A percentile compares a stretch with the other conserved stretches of the same genome.
These are phyloP conservation scores for Camelina hispida DNA, from an alignment of 345 rosid species.

Conservation along the genomic window DNA sequence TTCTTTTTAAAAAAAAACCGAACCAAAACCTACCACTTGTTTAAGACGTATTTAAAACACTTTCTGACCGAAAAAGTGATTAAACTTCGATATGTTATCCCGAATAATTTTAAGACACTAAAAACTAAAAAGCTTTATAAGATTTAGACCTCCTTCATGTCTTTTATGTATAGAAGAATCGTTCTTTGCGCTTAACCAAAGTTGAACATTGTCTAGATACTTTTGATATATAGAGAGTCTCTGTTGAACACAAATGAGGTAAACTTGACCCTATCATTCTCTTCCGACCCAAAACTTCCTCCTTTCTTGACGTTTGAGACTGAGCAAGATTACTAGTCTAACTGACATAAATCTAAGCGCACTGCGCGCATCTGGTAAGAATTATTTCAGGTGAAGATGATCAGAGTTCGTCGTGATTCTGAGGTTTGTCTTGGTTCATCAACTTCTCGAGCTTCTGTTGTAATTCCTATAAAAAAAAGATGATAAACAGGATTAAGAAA, in stretches of 20 bases:
- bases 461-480: slow-evolving; percentile 58
- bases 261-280: slow-evolving; percentile 25
- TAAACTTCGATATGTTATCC: neutral
- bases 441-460: slow-evolving; percentile 67
- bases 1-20: neutral
- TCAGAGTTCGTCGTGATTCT: slow-evolving; percentile 77
- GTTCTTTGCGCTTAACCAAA: slow-evolving; percentile 27
- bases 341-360: slow-evolving; percentile 26
- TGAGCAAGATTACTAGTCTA: slow-evolving; percentile 35
- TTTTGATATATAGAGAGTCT: slow-evolving; percentile 26
- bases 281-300: slow-evolving; percentile 40
- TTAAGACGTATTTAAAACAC: neutral
- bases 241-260: neutral
- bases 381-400: slow-evolving; percentile 28
- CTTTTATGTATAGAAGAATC: neutral
- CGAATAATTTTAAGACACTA: neutral
- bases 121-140: slow-evolving; percentile 4
- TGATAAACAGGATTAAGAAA: neutral
- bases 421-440: slow-evolving; percentile 68
- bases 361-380: slow-evolving; percentile 16
- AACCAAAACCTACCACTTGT: slow-evolving; percentile 28
- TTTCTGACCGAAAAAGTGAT: neutral
- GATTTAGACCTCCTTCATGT: slow-evolving; percentile 1
- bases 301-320: slow-evolving; percentile 22
- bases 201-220: slow-evolving; percentile 20